Base-by-base conservation (phyloP, 345 rosid species). In the Schrenkiella parvula region DNA sequence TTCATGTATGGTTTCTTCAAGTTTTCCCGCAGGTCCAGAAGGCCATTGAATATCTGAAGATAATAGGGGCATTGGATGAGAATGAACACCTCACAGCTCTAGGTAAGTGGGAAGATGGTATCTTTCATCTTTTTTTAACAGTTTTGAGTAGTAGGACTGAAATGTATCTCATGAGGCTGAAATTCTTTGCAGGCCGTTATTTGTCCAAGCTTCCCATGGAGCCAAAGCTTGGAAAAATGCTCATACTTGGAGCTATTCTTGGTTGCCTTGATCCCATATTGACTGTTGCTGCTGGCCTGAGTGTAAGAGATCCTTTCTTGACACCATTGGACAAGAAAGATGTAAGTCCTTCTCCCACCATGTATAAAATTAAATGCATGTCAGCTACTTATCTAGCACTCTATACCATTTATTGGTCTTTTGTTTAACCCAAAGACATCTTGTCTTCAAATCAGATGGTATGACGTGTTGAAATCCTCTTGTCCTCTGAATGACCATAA, bases 211-310 rank as follows among this genome's bases (percentile, higher is more conserved):
- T 93, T 81, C 98, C 98, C 41, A 70, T 93, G 90, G 97, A 93
- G 84, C 98, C 98, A 61, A 93, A 93, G 80, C 92, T 90, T 68
- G 97, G 98, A 76, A 93, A 93, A 82, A 93, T 93, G 91, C 90
- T 93, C 56, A 68, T 93, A 63, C 72, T 89, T 70, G 98, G 98
- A 74, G 89, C 89, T 51, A 82, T 87, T 72, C 84, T 93, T 68
- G 89, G 87, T 81, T 89, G 96, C 74, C 78, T 93, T 80, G 96
- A 90, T 82, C 96, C 97, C 10, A 68, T 93, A 54, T 81, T 90
- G 78, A 90, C 98, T 66, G 50, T 93, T 74, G 92, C 80, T 68
- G 90, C 98, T 65, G 93, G 93, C 72, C 96, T 90, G 78, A 93
- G 96, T 57, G 93, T 86, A 59, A 85, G 96, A 82, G 98, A 93